These are phyloP conservation scores for Microsporum canis DNA, from an alignment of 2,329 filamentous ascomycete genomes.

Conservation along the genomic window DNA sequence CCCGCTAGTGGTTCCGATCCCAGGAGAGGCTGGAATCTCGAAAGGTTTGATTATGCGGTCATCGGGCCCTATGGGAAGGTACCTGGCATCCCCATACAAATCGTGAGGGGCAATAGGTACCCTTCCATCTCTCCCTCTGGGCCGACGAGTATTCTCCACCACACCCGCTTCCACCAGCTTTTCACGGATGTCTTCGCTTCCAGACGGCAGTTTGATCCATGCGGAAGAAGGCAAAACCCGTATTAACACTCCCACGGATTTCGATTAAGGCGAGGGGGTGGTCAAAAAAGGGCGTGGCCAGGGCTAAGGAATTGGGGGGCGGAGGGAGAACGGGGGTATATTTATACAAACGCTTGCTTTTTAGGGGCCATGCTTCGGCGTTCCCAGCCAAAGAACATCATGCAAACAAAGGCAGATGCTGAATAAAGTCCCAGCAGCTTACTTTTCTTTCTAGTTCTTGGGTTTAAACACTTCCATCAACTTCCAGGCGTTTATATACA, in stretches of 20 bases:
- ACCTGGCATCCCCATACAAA: neutral
- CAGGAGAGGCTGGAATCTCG: neutral
- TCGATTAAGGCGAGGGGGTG: slow-evolving; percentile 1
- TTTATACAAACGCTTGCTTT: neutral
- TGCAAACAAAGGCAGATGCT: neutral
- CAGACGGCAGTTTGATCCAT: slow-evolving; percentile 1
- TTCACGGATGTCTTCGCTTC: slow-evolving; percentile 1
- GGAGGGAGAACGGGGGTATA: neutral
- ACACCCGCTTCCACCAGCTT: neutral
- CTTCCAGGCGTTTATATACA: neutral
- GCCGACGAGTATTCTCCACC: neutral
- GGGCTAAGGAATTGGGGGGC: neutral
- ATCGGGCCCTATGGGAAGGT: neutral
- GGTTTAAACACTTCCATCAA: neutral
- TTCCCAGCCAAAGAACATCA: slow-evolving; percentile 5
- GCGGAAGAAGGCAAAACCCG: slow-evolving; percentile 1
- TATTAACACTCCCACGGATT: neutral
- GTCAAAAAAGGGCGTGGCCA: neutral
- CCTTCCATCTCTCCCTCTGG: neutral
- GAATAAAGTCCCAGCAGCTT: neutral
- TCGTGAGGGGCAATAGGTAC: neutral
- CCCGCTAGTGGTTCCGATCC: neutral
- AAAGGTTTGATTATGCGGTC: neutral
- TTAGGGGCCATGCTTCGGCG: neutral
- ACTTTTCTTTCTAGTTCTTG: neutral